A percentile compares a stretch with the other conserved stretches of the same genome.
Evolutionary conservation across 768 basidiomycete genomes (phyloP).

Genomic region (Lactifluus volemus): DNA sequence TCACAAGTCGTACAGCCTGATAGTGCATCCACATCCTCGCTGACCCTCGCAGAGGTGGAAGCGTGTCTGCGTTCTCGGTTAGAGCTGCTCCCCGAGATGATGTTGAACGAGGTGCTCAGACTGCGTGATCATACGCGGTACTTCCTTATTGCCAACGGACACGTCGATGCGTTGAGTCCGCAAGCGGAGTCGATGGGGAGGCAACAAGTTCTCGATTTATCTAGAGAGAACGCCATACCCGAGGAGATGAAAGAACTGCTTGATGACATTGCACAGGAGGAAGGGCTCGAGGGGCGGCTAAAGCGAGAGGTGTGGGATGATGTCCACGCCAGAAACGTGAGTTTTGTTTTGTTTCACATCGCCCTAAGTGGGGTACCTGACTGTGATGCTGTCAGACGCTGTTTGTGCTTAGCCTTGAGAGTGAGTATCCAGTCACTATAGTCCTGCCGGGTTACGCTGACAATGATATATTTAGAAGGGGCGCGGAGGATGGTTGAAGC

Average conservation of each 20-base stretch:
- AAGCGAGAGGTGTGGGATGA: slow-evolving; percentile 38
- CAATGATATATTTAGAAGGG: slow-evolving; percentile 23
- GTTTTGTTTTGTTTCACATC: slow-evolving; percentile 16
- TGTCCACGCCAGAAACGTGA: slow-evolving; percentile 34
- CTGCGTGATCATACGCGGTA: slow-evolving; percentile 37
- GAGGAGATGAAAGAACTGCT: slow-evolving; percentile 30
- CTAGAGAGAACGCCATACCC: slow-evolving; percentile 15
- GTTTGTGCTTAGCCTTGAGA: slow-evolving; percentile 38
- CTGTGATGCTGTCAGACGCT: slow-evolving; percentile 28
- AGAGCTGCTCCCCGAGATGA: slow-evolving; percentile 32
- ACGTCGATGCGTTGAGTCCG: slow-evolving; percentile 10
- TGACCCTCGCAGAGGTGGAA: slow-evolving; percentile 7
- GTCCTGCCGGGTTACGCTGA: background rate
- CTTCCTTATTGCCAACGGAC: slow-evolving; percentile 21
- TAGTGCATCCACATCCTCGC: background rate
- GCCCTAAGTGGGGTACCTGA: background rate
- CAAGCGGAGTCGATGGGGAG: background rate
- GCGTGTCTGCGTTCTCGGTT: slow-evolving; percentile 25
- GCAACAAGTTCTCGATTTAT: background rate
- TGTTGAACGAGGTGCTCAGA: slow-evolving; percentile 30
- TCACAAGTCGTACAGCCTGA: background rate
- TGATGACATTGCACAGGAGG: slow-evolving; percentile 33
- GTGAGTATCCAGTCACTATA: slow-evolving; percentile 25
- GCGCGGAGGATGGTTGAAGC: slow-evolving; percentile 27
- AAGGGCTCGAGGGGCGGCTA: slow-evolving; percentile 26